A percentile compares a stretch with the other conserved stretches of the same genome.
phyloP scores from a whole-genome alignment of 2,329 filamentous ascomycete genomes.

The Colletotrichum sp. region DNA sequence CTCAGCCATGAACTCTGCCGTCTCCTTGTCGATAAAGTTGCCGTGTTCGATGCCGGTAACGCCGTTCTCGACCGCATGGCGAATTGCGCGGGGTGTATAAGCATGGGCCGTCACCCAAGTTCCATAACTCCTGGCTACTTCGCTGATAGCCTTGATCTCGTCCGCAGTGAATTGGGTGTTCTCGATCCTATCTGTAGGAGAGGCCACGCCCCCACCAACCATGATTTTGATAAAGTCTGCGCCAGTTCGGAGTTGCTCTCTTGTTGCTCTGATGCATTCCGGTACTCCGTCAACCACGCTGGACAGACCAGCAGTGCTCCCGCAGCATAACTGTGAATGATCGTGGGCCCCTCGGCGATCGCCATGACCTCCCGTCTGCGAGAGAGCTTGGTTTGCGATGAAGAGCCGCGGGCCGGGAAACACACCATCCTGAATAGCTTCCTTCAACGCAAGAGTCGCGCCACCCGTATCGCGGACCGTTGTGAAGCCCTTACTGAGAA shows the following conservation, averaged over 20 bases:
- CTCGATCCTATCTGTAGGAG: conserved; percentile 58
- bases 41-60: conserved; percentile 57
- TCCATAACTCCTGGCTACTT: conserved; percentile 50
- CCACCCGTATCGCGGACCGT: conserved; percentile 64
- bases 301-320: conserved; percentile 44
- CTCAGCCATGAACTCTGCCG: conserved; percentile 54
- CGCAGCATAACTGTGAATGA: conserved; percentile 44
- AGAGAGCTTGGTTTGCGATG: conserved; percentile 57
- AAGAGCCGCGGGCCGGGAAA: conserved; percentile 61
- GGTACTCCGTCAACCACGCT: conserved; percentile 59
- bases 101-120: conserved; percentile 64
- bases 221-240: conserved; percentile 70
- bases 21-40: conserved; percentile 46
- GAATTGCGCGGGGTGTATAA: conserved; percentile 60
- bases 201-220: conserved; percentile 61
- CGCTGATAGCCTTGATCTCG: conserved; percentile 60
- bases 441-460: conserved; percentile 57
- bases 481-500: conserved; percentile 63
- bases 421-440: conserved; percentile 61
- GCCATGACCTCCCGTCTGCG: conserved; percentile 64
- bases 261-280: conserved; percentile 54
- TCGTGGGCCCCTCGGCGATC: conserved; percentile 53
- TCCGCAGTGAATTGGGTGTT: conserved; percentile 61
- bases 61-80: conserved; percentile 59
- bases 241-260: conserved; percentile 60